Conservation (phyloP, 2,329 filamentous ascomycete species). For the Dothideomycetes sp. region DNA sequence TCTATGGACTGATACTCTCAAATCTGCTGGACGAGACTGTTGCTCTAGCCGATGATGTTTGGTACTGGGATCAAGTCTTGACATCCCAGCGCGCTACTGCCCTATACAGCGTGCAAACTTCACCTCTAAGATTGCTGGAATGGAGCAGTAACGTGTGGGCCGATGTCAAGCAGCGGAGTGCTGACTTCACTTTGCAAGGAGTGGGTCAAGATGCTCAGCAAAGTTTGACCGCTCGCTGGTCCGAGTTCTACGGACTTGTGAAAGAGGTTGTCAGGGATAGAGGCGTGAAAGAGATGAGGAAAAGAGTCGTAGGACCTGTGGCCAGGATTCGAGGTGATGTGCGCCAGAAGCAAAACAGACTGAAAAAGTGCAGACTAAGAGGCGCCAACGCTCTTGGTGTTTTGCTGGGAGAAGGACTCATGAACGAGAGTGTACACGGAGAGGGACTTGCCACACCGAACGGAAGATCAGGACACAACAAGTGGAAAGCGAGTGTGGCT, state of each 20-base stretch:
- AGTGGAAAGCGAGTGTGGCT: conserved; percentile 68
- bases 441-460: conserved; percentile 24
- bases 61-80: conserved; percentile 91
- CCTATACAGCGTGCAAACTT: conserved; percentile 79
- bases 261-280: conserved; percentile 64
- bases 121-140: conserved; percentile 63
- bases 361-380: conserved; percentile 66
- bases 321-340: conserved; percentile 67
- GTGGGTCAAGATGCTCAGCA: conserved; percentile 24
- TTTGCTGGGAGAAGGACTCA: conserved; percentile 75
- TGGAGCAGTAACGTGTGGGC: conserved; percentile 62
- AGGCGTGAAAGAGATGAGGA: conserved; percentile 61
- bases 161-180: conserved; percentile 43
- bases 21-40: conserved; percentile 74
- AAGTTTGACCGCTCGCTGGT: conserved; percentile 23
- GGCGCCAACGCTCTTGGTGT: conserved; percentile 81
- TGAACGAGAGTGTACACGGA: conserved; percentile 37
- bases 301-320: conserved; percentile 67
- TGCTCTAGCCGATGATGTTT: conserved; percentile 74
- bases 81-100: conserved; percentile 69
- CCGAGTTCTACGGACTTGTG: conserved; percentile 68
- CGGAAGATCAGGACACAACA: conserved; percentile 27
- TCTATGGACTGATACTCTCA: conserved; percentile 71
- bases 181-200: conserved; percentile 17
- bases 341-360: conserved; percentile 58